Evolutionary conservation across 2,329 filamentous ascomycete species (phyloP).

Genomic region (Claviceps maximensis): DNA sequence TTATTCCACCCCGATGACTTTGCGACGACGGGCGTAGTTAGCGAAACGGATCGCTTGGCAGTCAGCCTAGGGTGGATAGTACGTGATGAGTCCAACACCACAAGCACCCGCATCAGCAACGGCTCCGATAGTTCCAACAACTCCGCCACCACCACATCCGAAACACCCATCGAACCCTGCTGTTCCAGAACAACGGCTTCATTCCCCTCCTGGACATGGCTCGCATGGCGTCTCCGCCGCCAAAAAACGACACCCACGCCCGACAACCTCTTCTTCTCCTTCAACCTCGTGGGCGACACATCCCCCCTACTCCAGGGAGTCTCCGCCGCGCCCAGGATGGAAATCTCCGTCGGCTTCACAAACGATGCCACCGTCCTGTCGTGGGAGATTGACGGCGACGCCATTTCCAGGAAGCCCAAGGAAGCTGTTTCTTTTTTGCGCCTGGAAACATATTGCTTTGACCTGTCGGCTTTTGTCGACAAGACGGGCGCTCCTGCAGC

Average conservation of each 20-base stretch:
- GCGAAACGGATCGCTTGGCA: conserved; percentile 22
- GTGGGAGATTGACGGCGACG: conserved; percentile 24
- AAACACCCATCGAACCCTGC: conserved; percentile 13
- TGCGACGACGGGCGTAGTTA: conserved; percentile 13
- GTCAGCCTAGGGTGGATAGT: conserved; percentile 21
- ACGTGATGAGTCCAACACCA: conserved; percentile 10
- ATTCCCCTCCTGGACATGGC: conserved; percentile 26
- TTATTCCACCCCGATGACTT: conserved; percentile 22
- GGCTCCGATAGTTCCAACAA: no score
- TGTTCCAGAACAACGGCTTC: conserved; percentile 8
- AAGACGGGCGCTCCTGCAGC: neutral
- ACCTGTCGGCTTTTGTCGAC: conserved; percentile 14
- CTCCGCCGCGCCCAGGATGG: conserved; percentile 19
- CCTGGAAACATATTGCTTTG: conserved; percentile 21
- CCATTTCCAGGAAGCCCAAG: conserved; percentile 13
- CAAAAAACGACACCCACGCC: conserved; percentile 1
- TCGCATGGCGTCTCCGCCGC: conserved; percentile 20
- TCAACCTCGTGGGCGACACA: conserved; percentile 18
- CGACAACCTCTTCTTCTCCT: conserved; percentile 16
- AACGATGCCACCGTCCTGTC: conserved; percentile 20
- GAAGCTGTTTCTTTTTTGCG: conserved; percentile 20
- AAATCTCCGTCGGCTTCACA: conserved; percentile 22
- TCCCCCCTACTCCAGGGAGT: conserved; percentile 16
- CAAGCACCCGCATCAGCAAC: neutral
- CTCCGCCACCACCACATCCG: conserved; percentile 4